Base-by-base conservation (phyloP, 768 basidiomycete species). In the Kwoniella heveanensis region DNA sequence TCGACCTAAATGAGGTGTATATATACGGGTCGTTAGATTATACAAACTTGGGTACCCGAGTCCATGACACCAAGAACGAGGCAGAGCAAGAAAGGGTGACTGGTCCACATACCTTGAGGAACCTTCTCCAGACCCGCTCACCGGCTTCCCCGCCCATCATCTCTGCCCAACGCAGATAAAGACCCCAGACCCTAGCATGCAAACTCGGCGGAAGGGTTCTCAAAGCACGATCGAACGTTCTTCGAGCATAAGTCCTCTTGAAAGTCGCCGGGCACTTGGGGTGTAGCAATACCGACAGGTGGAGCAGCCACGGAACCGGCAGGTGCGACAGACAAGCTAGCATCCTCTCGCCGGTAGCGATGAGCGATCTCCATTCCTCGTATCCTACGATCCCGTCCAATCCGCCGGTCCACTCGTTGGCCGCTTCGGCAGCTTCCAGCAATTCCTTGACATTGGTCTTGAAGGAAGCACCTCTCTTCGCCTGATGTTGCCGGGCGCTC, bases 321-420 rank as follows among this genome's bases (percentile, higher is more conserved):
- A 98, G 85, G 92, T 98, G 72, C 59, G 93, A 92, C 54, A 97
- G 80, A 90, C 92, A 98, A 88, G 91, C 91, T 44, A 99, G 82
- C 62, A 91, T 91, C 64, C 96, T 86, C 76, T 99, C 96, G 76
- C 92, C 95, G 0, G 87, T 86, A 9, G 92, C 90, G 19, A 95
- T 84, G 13, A 99, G 85, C 17, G 87, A 82, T 75, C 86, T 91
- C 96, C 96, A 99, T 80, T 99, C 96, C 69, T 91, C 88, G 88
- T 89, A 96, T 5, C 95, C 96, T n/a, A 96, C 84, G 6, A 93
- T 83, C 1, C 88, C 87, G 75, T 98, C 91, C 54, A 98, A 81
- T 19, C 90, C 88, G 6, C 86, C 88, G 52, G 90, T 87, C 92
- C 94, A 98, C 68, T 89, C 83, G 76, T 91, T 88, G 51, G 89